Base-by-base conservation (phyloP, 805 yeast species). In the Candida pseudofarinosa region DNA sequence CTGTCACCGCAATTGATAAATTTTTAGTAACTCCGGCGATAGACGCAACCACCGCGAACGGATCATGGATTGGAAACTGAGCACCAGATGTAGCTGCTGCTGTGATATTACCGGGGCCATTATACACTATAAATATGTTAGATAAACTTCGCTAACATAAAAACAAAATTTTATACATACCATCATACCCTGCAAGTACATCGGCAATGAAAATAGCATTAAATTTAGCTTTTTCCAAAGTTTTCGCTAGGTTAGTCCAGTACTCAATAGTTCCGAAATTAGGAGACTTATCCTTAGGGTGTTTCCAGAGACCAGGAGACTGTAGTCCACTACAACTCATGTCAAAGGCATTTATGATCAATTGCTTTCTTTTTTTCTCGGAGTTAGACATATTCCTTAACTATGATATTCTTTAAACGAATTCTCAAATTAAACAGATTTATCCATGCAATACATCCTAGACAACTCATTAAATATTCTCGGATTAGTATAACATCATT, bases 1-100 rank as follows among this genome's bases (percentile, higher is more conserved):
- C 66, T 2, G 76, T 72, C 33, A 71, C 51, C 4, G 73, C 76
- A 48, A 72, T 69, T 2, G 65, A 48, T 19, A 72, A 45, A 19
- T 63, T 62, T 40, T 63, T 58, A 4, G 77, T 73, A 4, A 67
- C 72, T 4, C 71, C 60, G 19, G 77, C 76, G 64, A 72, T 65
- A 2, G 71, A 73, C 4, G 67, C 47, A 3, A 69, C 62, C 4
- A 61, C 57, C 12, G 64, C 61, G 35, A 63, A 54, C 3, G 75
- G 75, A 36, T 67, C 75, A 35, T 52, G 60, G 4, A 63, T 63
- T 5, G 75, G 75, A 58, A 61, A 67, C 49, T 61, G 55, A 38
- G 63, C 53, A 18, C 66, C 56, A 16, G 57, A 45, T 38, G 23
- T 47, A 4, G 71, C 70, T 31, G 72, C 70, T 7, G 65, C 65